Evolutionary conservation across 306 rosid species (phyloP), one percentile per base, ranked within the genome.

Genomic region (Pachyrhizus erosus): DNA sequence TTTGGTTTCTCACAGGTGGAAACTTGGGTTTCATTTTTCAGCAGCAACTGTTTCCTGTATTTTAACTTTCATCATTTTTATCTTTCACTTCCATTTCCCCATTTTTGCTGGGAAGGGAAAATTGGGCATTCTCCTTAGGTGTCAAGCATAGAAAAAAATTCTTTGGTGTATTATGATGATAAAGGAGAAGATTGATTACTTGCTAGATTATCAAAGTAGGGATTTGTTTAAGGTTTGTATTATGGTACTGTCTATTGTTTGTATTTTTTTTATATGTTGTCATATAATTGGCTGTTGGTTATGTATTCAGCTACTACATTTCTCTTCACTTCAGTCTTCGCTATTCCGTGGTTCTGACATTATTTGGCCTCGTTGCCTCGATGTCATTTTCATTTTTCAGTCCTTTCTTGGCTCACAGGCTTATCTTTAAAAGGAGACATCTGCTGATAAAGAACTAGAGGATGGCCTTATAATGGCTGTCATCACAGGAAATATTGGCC

Each of bases 381-480:
- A 33, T 62, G 10, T 61, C 45, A 48, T 42, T 42, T 42, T 39
- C 43, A 39, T 39, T 70, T 80, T 87, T 75, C 88, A 94, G 98
- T 81, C 97, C 98, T 58, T 91, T 93, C 87, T 84, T 89, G 73
- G 97, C 95, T 80, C 95, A 94, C 88, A 94, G 97, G 75, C 97
- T 92, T 69, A 97, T 94, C 39, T 94, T 21, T 94, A 94, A 67
- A 86, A 91, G 70, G 97, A 93, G 66, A 94, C 91, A 68, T 90
- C 93, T 87, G 97, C 97, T 85, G 70, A 85, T 70, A 90, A 91
- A 12, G 97, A 91, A 78, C 95, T 91, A 74, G 95, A 91, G 82
- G 97, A 92, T 85, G 98, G 97, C 78, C 85, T 92, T 66, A 76
- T 94, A 88, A 92, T 94, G 97, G n/a, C n/a, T n/a, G n/a, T n/a